phyloP scores from a whole-genome alignment of 2,329 filamentous ascomycete genomes.

The Diplodia seriata region DNA sequence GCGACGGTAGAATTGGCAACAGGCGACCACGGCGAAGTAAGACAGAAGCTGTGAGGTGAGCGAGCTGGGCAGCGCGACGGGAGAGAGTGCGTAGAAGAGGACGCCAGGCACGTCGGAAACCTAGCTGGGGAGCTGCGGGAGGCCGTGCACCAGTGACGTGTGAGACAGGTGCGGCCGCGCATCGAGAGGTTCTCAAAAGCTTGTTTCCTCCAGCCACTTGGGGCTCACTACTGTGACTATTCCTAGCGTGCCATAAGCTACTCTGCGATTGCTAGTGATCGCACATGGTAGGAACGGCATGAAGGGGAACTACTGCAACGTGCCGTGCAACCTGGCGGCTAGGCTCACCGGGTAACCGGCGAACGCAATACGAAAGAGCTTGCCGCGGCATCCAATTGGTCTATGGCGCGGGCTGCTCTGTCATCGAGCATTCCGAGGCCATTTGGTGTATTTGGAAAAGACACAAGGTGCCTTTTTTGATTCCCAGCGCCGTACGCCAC shows the following conservation, averaged over 20 bases:
- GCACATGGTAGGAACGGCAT: not conserved
- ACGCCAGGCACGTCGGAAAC: constrained; percentile 11
- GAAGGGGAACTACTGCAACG: constrained; percentile 1
- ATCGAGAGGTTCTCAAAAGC: constrained; percentile 2
- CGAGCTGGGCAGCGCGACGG: not conserved
- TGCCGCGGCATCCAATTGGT: constrained; percentile 16
- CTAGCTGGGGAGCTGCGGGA: constrained; percentile 24
- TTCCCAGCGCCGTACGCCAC: not conserved
- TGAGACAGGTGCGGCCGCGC: constrained; percentile 1
- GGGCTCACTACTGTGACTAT: not conserved
- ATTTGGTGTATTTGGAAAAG: not conserved
- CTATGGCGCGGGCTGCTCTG: not conserved
- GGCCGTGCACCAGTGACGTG: constrained; percentile 27
- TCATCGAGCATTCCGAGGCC: not conserved
- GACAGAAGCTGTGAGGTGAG: not conserved
- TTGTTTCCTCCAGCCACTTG: constrained; percentile 18
- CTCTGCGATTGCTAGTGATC: not conserved
- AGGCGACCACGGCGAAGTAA: not conserved
- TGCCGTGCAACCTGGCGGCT: not conserved
- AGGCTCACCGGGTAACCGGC: not conserved
- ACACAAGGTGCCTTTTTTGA: not conserved
- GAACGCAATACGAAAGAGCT: not conserved
- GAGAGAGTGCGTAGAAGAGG: constrained; percentile 1
- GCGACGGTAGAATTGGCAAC: constrained; percentile 10
- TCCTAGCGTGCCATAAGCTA: constrained; percentile 7